Base-by-base conservation (phyloP, 1,284 basidiomycete genomes). In the Coniferiporia sulphurascens region DNA sequence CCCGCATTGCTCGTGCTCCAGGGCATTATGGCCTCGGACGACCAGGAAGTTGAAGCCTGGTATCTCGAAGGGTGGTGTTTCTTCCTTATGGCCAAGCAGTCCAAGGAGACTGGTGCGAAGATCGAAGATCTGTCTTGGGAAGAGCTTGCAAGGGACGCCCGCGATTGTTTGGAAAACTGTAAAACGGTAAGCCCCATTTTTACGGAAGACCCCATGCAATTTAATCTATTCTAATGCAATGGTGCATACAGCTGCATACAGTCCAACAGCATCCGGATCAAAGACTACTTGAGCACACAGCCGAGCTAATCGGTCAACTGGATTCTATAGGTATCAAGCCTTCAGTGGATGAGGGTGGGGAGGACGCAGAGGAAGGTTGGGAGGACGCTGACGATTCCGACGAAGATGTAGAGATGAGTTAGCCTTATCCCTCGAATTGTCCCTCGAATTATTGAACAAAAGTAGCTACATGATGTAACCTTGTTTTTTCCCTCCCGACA, bases 41-140 rank as follows among this genome's bases (percentile, higher is more conserved):
- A 94, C 65, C 84, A 93, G 68, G 89, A 94, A 59, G 86, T 95
- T 5, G 94, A 96, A 68, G 92, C 89, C 2, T 95, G 93, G 83
- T 97, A 97, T 71, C 81, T 96, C n/a, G 91, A 95, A 70, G 95
- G 93, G 55, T 95, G 93, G 92, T 89, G 91, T 61, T 94, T 93
- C 79, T 93, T 86, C 75, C 76, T 95, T 46, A 84, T 87, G 81
- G 80, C 82, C 0, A 85, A 90, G 68, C 79, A 83, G 61, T 81
- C 82, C 15, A 78, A 81, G 61, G 83, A 85, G 63, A 49, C 49
- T 6, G 51, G 79, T n/a, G 78, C 76, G 13, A 80, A 78, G 45
- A 72, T 84, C 3, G 84, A 84, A 55, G 83, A 81, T 10, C 68
- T 91, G 59, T 79, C 80, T 4, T 89, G 87, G 81, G 80, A 87